Evolutionary conservation across 768 basidiomycete genomes (phyloP), one percentile per base, ranked within the genome.

Genomic region (Sporobolomyces phaffii): DNA sequence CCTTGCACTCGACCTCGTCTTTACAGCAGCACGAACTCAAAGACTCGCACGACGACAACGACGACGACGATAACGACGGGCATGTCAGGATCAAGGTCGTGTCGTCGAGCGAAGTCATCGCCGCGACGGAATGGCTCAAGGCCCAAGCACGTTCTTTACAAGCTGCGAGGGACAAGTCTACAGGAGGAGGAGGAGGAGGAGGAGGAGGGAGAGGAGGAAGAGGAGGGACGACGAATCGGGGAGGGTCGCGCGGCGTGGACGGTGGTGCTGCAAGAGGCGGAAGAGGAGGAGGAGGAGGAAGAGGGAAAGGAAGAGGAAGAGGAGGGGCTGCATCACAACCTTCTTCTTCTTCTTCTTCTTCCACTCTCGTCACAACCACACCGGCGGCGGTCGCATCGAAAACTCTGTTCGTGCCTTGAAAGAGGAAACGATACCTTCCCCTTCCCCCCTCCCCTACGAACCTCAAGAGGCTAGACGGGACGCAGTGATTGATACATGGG

Each of bases 321-420:
- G 49, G 49, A 29, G 29, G 29, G 22, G 29, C n/a, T n/a, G n/a
- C n/a, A n/a, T n/a, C n/a, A n/a, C n/a, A n/a, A n/a, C n/a, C n/a
- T n/a, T n/a, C 14, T 47, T n/a, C 22, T 9, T 26, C n/a, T 29
- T 28, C 24, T 9, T 47, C 24, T 8, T 29, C 24, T 8, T 50
- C 24, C 24, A 29, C 14, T 15, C 45, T 10, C 17, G 9, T 50
- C 26, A 9, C 14, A 29, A 50, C 5, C 15, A 34, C 51, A 11
- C 20, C 26, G 49, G n/a, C 20, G 29, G 29, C 29, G 18, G 8
- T 13, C 8, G 24, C 51, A 15, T 34, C 29, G 17, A 58, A 38
- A 36, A 40, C 64, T 17, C 52, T 65, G 28, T 65, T 60, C 38
- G 58, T 60, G 5, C 64, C 64, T 34, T 65, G 64, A 65, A n/a